Conservation (phyloP, 495 filamentous ascomycete species). For the Penicilliopsis zonata region DNA sequence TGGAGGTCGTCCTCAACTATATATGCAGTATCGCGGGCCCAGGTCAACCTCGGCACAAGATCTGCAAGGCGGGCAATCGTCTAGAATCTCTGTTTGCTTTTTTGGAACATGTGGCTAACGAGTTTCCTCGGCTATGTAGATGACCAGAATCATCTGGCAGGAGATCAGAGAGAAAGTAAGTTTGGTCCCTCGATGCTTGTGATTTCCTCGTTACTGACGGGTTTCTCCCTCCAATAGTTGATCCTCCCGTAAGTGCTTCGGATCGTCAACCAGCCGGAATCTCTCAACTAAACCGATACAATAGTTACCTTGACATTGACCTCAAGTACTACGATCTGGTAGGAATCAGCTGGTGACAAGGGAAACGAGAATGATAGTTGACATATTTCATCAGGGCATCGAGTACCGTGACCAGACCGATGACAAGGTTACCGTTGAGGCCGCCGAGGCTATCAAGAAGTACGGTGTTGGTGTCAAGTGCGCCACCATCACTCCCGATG, state of each 20-base stretch:
- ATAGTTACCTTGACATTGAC: constrained; percentile 81
- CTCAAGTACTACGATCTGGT: constrained; percentile 97
- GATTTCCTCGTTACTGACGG: neutral
- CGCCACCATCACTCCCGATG: constrained; percentile 96
- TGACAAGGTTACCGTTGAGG: constrained; percentile 87
- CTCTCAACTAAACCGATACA: constrained; percentile 7
- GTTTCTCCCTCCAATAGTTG: neutral
- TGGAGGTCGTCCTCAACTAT: too few relatives aligned
- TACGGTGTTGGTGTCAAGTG: constrained; percentile 98
- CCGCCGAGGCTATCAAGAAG: constrained; percentile 96
- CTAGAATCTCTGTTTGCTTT: too few relatives aligned
- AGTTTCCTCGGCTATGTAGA: constrained; percentile 28
- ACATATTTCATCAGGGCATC: constrained; percentile 56
- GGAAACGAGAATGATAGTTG: constrained; percentile 4
- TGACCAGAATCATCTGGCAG: constrained; percentile 98
- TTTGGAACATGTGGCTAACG: constrained; percentile 4
- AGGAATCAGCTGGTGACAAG: constrained; percentile 6
- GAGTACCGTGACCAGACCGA: constrained; percentile 92
- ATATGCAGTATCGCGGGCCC: too few relatives aligned
- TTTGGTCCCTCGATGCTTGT: constrained; percentile 8
- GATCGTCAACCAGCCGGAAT: constrained; percentile 16
- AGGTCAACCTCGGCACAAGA: too few relatives aligned
- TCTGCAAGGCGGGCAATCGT: too few relatives aligned
- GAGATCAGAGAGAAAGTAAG: constrained; percentile 87
- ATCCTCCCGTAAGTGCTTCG: neutral